A percentile compares a stretch with the other conserved stretches of the same genome.
Evolutionary conservation across 2,329 filamentous ascomycete species (phyloP).

Genomic region (Metarhizium sp.): DNA sequence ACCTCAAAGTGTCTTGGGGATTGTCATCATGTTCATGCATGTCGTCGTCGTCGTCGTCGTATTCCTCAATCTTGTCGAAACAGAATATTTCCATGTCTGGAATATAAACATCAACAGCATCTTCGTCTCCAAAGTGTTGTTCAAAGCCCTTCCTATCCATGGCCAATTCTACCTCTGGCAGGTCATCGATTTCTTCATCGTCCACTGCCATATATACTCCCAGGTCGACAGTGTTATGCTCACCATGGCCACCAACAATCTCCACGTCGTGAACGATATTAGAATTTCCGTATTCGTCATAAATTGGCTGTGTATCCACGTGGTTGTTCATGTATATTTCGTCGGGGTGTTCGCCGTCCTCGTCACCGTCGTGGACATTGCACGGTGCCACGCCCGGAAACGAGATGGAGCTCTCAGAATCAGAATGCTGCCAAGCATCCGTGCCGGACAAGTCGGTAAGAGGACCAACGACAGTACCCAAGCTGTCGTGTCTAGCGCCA

Average conservation of each 20-base stretch:
- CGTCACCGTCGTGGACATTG: constrained; percentile 1
- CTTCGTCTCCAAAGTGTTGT: constrained; percentile 12
- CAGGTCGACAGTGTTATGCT: constrained; percentile 14
- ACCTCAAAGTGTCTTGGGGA: neutral
- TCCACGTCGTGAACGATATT: constrained; percentile 21
- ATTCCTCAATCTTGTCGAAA: constrained; percentile 2
- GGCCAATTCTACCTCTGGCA: constrained; percentile 21
- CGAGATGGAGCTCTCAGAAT: neutral
- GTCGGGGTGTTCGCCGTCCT: constrained; percentile 3
- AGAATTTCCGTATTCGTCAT: constrained; percentile 10
- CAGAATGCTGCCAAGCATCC: neutral
- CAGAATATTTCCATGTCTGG: constrained; percentile 9
- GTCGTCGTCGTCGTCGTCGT: neutral
- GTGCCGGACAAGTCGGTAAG: neutral
- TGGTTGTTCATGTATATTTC: constrained; percentile 12
- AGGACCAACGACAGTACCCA: neutral
- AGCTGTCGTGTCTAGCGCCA: neutral
- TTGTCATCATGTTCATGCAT: neutral
- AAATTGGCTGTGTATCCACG: constrained; percentile 11
- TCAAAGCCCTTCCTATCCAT: constrained; percentile 19
- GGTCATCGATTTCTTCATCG: constrained; percentile 11
- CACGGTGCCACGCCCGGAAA: neutral
- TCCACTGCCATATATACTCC: constrained; percentile 20
- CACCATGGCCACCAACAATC: constrained; percentile 9
- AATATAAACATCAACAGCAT: constrained; percentile 19